Conservation (phyloP, 306 rosid genomes). For the Rosa multiflora region DNA sequence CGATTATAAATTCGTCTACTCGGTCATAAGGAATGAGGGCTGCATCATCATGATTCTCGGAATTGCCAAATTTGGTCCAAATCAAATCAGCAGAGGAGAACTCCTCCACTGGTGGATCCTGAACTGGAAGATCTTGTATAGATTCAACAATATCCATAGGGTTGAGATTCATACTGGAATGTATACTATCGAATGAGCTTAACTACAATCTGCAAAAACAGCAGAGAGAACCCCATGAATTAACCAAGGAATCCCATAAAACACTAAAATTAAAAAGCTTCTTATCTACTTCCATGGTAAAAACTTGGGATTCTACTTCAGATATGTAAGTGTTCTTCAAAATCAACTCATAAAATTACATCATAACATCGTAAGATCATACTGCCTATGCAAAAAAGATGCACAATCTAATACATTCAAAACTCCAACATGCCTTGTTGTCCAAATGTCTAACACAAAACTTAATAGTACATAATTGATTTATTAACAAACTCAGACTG, state of each 20-base stretch:
- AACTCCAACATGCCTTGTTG: not conserved
- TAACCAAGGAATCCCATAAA: not conserved
- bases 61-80: slow-evolving; percentile 83
- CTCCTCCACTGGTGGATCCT: slow-evolving; percentile 86
- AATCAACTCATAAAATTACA: not conserved
- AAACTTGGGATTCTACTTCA: slow-evolving; percentile 3
- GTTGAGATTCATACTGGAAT: not conserved
- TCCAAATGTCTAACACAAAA: too few relatives aligned
- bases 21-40: slow-evolving; percentile 88
- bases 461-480: not conserved
- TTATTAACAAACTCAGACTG: not conserved
- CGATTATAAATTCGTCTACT: slow-evolving; percentile 83
- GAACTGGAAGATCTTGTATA: slow-evolving; percentile 59
- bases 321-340: not conserved
- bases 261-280: not conserved
- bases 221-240: not conserved
- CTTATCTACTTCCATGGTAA: not conserved
- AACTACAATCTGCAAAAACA: slow-evolving; percentile 18
- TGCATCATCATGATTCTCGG: slow-evolving; percentile 76
- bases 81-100: slow-evolving; percentile 73
- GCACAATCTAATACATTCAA: not conserved
- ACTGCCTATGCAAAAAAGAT: not conserved
- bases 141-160: slow-evolving; percentile 72
- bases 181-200: not conserved
- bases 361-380: not conserved